phyloP scores from a whole-genome alignment of 768 basidiomycete genomes.

The Mycena amicta region DNA sequence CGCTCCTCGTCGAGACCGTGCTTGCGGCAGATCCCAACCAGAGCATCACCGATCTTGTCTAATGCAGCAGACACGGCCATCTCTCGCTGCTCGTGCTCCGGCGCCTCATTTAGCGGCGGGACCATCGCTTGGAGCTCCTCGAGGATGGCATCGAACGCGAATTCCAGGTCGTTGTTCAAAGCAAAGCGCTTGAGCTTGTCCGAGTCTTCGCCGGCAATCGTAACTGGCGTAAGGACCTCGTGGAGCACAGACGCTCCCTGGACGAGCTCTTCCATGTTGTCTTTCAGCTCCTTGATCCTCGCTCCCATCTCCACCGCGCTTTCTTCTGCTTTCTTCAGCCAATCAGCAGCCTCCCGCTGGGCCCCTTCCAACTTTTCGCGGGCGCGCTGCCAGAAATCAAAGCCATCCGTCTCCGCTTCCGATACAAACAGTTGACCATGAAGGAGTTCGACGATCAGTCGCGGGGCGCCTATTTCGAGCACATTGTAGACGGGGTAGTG shows the following conservation, averaged over 20 bases:
- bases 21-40: not conserved
- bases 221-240: not conserved
- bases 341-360: not conserved
- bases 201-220: not conserved
- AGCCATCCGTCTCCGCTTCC: not conserved
- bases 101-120: not conserved
- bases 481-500: too few relatives aligned
- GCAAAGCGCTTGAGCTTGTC: too few relatives aligned
- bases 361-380: not conserved
- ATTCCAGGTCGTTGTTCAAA: not conserved
- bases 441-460: too few relatives aligned
- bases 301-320: not conserved
- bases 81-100: not conserved
- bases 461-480: too few relatives aligned
- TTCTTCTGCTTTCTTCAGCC: not conserved
- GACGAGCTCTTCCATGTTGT: not conserved
- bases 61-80: not conserved
- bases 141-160: not conserved
- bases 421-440: too few relatives aligned
- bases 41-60: not conserved
- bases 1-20: not conserved
- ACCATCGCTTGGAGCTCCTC: not conserved
- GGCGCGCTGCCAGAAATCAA: not conserved
- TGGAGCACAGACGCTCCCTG: not conserved
- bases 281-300: not conserved